Evolutionary conservation across 805 yeast species (phyloP).

Genomic region (Kodamaea laetipori): DNA sequence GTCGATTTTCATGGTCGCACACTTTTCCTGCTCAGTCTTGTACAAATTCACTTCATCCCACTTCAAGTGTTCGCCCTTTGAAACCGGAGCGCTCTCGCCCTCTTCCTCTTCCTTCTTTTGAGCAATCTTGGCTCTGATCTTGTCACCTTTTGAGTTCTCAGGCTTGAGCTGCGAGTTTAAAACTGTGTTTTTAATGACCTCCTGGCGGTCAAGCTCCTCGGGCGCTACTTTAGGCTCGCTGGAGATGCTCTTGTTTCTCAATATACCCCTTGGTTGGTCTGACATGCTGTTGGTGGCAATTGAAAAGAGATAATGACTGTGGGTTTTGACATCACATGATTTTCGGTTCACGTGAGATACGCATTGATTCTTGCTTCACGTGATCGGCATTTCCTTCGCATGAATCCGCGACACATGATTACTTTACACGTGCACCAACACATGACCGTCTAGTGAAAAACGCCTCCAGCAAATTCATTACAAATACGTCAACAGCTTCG

Average conservation of each 20-base stretch:
- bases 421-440: background rate
- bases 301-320: background rate
- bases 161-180: conserved; percentile 61
- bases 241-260: conserved; percentile 46
- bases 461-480: conserved; percentile 3
- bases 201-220: conserved; percentile 54
- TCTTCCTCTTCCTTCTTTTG: conserved; percentile 30
- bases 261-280: conserved; percentile 44
- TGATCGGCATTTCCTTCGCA: too few relatives aligned
- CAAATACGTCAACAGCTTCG: conserved; percentile 8
- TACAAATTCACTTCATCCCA: conserved; percentile 86
- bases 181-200: conserved; percentile 78
- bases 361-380: too few relatives aligned
- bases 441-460: conserved; percentile 4
- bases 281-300: conserved; percentile 5
- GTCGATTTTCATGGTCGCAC: conserved; percentile 79
- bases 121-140: conserved; percentile 48
- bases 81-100: conserved; percentile 7
- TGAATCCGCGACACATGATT: too few relatives aligned
- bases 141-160: conserved; percentile 44
- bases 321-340: too few relatives aligned
- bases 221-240: conserved; percentile 8
- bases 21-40: conserved; percentile 70
- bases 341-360: too few relatives aligned
- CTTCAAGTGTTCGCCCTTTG: conserved; percentile 48